Evolutionary conservation across 1,139 yeast genomes (phyloP).

Genomic region (Suhomyces choctaworum): DNA sequence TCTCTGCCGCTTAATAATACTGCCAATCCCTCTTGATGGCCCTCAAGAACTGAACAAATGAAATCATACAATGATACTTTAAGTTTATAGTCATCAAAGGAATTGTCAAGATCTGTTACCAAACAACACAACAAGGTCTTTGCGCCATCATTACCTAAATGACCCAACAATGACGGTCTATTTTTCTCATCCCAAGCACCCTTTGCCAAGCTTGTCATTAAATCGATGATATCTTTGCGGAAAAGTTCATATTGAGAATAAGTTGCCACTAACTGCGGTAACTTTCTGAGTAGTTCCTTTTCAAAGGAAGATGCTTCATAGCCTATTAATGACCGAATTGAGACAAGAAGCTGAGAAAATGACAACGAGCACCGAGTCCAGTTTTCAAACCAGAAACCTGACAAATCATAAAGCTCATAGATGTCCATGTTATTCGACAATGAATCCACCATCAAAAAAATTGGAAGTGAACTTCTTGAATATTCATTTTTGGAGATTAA

Average conservation of each 20-base stretch:
- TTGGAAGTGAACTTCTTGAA: constrained; percentile 58
- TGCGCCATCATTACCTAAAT: constrained; percentile 67
- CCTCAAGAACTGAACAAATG: constrained; percentile 72
- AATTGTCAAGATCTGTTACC: constrained; percentile 58
- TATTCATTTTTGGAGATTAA: constrained; percentile 51
- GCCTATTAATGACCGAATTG: constrained; percentile 54
- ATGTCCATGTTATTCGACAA: constrained; percentile 39
- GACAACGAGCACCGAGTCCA: constrained; percentile 47
- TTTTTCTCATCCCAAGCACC: constrained; percentile 57
- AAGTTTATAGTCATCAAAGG: constrained; percentile 56
- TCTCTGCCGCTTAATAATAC: constrained; percentile 76
- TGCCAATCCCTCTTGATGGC: constrained; percentile 84
- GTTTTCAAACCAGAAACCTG: constrained; percentile 41
- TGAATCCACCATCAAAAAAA: constrained; percentile 52
- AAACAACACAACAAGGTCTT: constrained; percentile 59
- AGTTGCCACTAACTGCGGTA: constrained; percentile 60
- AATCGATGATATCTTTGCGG: constrained; percentile 53
- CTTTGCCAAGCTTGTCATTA: constrained; percentile 62
- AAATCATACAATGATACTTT: constrained; percentile 66
- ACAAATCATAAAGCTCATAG: constrained; percentile 44
- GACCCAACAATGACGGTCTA: constrained; percentile 79
- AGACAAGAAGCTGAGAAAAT: constrained; percentile 47
- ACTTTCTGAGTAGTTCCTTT: constrained; percentile 51
- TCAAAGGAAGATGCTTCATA: constrained; percentile 66
- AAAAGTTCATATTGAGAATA: constrained; percentile 53